Percentiles rank a stretch among this genome's conserved stretches.
Evolutionary conservation across 2,329 filamentous ascomycete species (phyloP).

Genomic region (Penicillium polonicum): DNA sequence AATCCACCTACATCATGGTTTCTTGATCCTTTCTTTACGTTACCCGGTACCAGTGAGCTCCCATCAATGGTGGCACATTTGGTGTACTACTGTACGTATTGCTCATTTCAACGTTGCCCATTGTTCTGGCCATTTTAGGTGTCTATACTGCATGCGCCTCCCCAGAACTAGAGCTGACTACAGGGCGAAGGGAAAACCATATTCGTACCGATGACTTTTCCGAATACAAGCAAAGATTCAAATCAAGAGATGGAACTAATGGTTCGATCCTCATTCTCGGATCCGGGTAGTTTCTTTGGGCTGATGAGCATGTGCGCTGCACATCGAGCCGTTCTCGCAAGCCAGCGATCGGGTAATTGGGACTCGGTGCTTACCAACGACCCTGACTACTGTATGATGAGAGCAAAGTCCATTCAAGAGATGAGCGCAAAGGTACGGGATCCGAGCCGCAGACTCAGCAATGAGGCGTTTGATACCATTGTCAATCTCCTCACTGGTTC

Average conservation of each 20-base stretch:
- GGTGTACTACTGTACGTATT: constrained; percentile 36
- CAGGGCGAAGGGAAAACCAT: constrained; percentile 30
- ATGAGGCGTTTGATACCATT: constrained; percentile 40
- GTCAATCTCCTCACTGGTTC: constrained; percentile 39
- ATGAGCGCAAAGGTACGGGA: constrained; percentile 35
- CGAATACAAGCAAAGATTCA: constrained; percentile 30
- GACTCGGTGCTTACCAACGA: constrained; percentile 27
- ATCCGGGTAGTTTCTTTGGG: constrained; percentile 40
- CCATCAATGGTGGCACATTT: constrained; percentile 30
- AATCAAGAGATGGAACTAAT: constrained; percentile 30
- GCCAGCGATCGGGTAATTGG: constrained; percentile 26
- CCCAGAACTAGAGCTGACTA: constrained; percentile 16
- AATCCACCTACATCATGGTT: constrained; percentile 29
- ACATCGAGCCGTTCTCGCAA: constrained; percentile 37
- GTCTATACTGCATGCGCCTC: not conserved
- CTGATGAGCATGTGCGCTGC: constrained; percentile 43
- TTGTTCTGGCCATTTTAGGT: not conserved
- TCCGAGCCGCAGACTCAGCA: constrained; percentile 27
- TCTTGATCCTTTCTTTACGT: constrained; percentile 37
- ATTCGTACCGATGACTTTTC: constrained; percentile 43
- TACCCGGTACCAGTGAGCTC: constrained; percentile 30
- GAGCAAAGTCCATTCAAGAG: constrained; percentile 35
- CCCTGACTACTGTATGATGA: constrained; percentile 41
- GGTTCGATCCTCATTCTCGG: constrained; percentile 34
- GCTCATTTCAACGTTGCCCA: not conserved